These are phyloP conservation scores for Colletotrichum cereale DNA, from an alignment of 2,329 filamentous ascomycete species.

Conservation along the genomic window DNA sequence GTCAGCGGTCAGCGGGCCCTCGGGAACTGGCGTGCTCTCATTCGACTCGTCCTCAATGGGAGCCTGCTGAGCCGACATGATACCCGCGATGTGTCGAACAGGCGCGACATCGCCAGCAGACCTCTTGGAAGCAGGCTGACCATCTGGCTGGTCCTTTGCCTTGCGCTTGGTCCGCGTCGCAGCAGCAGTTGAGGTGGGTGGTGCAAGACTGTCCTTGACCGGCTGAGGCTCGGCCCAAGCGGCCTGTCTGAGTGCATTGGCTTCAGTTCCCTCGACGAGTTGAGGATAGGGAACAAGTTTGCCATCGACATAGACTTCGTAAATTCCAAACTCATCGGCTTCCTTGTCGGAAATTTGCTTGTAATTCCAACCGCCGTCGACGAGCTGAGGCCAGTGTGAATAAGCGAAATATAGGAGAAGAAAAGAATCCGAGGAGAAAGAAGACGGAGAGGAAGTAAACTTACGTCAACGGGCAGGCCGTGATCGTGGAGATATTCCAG, in stretches of 20 bases:
- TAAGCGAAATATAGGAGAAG: constrained; percentile 34
- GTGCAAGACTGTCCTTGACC: constrained; percentile 13
- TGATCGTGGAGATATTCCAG: constrained; percentile 59
- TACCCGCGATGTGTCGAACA: constrained; percentile 42
- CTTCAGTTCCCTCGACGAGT: constrained; percentile 56
- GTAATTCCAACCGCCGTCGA: constrained; percentile 60
- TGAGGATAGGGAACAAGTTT: constrained; percentile 60
- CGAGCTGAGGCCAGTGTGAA: constrained; percentile 49
- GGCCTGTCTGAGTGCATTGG: constrained; percentile 36
- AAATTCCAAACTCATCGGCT: constrained; percentile 58
- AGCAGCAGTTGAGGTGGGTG: constrained; percentile 22
- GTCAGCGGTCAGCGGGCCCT: constrained; percentile 46
- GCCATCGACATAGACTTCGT: constrained; percentile 56
- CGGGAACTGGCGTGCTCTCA: constrained; percentile 42
- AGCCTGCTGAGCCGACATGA: constrained; percentile 50
- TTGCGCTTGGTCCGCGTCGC: constrained; percentile 58
- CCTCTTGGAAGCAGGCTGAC: constrained; percentile 63
- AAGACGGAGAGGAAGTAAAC: constrained; percentile 44
- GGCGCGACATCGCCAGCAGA: constrained; percentile 48
- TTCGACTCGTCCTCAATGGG: constrained; percentile 47
- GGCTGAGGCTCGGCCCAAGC: constrained; percentile 37
- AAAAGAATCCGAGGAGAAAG: not conserved
- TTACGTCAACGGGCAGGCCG: constrained; percentile 63
- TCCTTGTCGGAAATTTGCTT: constrained; percentile 60
- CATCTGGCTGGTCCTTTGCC: constrained; percentile 62